Percentiles rank a stretch among this genome's conserved stretches.
These are phyloP conservation scores for Fibroporia radiculosa DNA, from an alignment of 768 basidiomycete species.

Conservation along the genomic window DNA sequence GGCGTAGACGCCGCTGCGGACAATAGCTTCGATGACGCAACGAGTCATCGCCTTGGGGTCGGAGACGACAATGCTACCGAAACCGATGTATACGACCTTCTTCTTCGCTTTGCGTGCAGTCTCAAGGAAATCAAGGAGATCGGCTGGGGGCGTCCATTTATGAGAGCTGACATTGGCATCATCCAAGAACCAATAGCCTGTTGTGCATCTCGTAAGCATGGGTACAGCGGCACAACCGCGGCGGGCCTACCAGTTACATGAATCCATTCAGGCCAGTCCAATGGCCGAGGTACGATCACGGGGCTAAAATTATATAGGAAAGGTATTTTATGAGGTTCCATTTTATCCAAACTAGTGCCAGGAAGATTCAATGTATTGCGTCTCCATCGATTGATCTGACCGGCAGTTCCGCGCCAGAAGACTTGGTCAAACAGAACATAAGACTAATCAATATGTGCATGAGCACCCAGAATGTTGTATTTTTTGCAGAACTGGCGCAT, in stretches of 20 bases:
- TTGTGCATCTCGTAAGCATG: too few relatives aligned
- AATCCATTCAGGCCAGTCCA: slow-evolving; percentile 99
- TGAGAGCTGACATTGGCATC: slow-evolving; percentile 83
- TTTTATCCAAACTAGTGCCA: slow-evolving; percentile 84
- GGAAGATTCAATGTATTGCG: slow-evolving; percentile 66
- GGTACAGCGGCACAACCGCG: too few relatives aligned
- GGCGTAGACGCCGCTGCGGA: slow-evolving; percentile 80
- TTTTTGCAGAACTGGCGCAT: slow-evolving; percentile 13
- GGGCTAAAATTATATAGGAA: slow-evolving; percentile 98
- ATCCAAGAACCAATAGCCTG: slow-evolving; percentile 96
- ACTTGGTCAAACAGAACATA: slow-evolving; percentile 98
- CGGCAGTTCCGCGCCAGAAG: slow-evolving; percentile 92
- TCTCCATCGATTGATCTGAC: slow-evolving; percentile 94
- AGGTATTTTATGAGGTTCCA: slow-evolving; percentile 96
- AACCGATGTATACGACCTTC: slow-evolving; percentile 96
- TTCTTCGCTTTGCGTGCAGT: slow-evolving; percentile 64
- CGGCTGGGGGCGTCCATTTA: slow-evolving; percentile 84
- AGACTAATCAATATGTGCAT: slow-evolving; percentile 36
- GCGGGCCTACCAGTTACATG: slow-evolving; percentile 69
- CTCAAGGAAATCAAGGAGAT: slow-evolving; percentile 77
- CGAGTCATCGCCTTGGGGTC: slow-evolving; percentile 91
- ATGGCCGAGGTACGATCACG: slow-evolving; percentile 79
- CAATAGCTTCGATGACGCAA: slow-evolving; percentile 82
- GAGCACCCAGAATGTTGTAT: neutral
- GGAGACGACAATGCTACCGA: slow-evolving; percentile 94